Conservation (phyloP, 805 yeast genomes). For the Schizosaccharomyces lindneri region DNA sequence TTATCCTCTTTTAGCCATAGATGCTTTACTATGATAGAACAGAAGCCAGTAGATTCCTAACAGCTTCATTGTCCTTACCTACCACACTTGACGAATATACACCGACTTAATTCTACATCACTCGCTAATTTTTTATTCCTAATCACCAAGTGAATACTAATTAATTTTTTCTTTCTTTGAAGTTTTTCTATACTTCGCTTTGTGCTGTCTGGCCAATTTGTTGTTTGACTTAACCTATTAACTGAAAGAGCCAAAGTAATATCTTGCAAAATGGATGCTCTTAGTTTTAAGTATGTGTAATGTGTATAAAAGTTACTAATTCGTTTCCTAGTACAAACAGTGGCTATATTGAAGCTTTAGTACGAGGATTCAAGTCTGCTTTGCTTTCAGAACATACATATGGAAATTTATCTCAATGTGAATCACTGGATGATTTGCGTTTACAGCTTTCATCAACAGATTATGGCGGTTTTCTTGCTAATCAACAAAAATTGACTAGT, state of each 20-base stretch:
- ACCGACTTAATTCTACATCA: no score
- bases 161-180: no score
- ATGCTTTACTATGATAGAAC: no score
- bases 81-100: no score
- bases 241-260: not conserved
- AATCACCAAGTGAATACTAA: no score
- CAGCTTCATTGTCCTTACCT: no score
- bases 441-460: conserved; percentile 88
- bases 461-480: conserved; percentile 71
- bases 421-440: conserved; percentile 76
- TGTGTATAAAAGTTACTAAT: not conserved
- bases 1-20: no score
- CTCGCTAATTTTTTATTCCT: no score
- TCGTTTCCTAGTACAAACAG: conserved; percentile 8
- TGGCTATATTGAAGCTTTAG: conserved; percentile 85
- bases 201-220: no score
- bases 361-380: conserved; percentile 80
- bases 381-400: conserved; percentile 57
- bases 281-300: not conserved
- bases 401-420: conserved; percentile 85
- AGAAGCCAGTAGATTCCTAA: no score
- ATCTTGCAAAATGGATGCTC: not conserved
- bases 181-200: no score
- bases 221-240: no score
- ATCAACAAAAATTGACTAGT: conserved; percentile 65